Conservation (phyloP, 1,139 yeast genomes). For the Schwanniomyces etchellsii region DNA sequence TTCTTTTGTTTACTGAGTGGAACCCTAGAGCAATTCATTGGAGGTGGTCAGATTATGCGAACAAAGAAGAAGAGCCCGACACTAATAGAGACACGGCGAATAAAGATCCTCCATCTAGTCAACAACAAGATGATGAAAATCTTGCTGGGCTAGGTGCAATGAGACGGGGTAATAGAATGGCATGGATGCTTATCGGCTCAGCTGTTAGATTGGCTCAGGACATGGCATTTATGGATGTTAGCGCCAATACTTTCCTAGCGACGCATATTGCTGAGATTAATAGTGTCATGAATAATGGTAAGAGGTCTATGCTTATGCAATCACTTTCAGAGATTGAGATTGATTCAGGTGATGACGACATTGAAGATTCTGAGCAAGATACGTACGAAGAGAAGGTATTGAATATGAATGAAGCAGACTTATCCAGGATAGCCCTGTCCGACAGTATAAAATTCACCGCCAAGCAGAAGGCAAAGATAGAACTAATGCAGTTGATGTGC, state of each 20-base stretch:
- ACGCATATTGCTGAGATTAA: constrained; percentile 80
- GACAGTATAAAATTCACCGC: constrained; percentile 42
- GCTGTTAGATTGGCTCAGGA: constrained; percentile 86
- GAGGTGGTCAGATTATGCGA: constrained; percentile 85
- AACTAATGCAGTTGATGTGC: constrained; percentile 70
- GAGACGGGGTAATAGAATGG: constrained; percentile 82
- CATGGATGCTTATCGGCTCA: constrained; percentile 89
- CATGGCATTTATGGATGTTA: constrained; percentile 71
- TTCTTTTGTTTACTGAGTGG: constrained; percentile 89
- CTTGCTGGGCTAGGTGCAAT: constrained; percentile 79
- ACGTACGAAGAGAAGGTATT: constrained; percentile 24
- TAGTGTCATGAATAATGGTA: constrained; percentile 65
- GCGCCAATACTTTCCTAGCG: constrained; percentile 72
- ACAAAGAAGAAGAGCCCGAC: constrained; percentile 39
- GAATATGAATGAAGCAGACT: constrained; percentile 33
- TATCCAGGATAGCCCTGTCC: constrained; percentile 22
- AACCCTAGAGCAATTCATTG: constrained; percentile 91
- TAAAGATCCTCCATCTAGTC: constrained; percentile 2
- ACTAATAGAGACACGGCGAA: constrained; percentile 10
- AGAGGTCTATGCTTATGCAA: constrained; percentile 64
- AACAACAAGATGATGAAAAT: constrained; percentile 33
- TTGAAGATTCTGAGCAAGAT: constrained; percentile 19
- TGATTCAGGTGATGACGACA: constrained; percentile 32
- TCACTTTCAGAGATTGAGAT: constrained; percentile 60
- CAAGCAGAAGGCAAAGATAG: constrained; percentile 75